These are phyloP conservation scores for Dendrobium officinale DNA, from an alignment of 106 monocot species.

Conservation along the genomic window DNA sequence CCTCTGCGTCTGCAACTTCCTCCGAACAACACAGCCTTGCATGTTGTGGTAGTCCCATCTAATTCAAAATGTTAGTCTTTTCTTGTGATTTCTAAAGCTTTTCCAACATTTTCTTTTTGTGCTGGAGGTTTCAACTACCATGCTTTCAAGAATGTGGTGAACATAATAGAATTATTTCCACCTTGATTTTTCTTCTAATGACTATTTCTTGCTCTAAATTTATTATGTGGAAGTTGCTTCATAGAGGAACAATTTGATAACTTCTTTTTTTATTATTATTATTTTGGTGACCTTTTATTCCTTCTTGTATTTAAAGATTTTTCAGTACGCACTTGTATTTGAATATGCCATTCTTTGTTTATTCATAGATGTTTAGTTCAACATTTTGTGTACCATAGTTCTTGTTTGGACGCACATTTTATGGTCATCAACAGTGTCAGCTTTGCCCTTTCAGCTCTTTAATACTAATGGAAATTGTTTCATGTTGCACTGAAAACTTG, in stretches of 20 bases:
- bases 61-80: slow-evolving; percentile 46
- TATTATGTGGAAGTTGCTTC: neutral
- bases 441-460: neutral
- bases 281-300: neutral
- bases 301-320: neutral
- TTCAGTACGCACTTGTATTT: neutral
- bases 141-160: neutral
- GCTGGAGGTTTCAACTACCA: neutral
- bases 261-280: neutral
- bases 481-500: neutral
- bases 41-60: slow-evolving; percentile 50
- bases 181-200: neutral
- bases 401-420: neutral
- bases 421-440: neutral
- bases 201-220: too few species aligned
- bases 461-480: neutral
- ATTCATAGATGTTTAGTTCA: neutral
- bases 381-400: neutral
- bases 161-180: neutral
- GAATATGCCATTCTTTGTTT: neutral
- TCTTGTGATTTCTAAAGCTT: neutral
- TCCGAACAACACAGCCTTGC: slow-evolving; percentile 56
- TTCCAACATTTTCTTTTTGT: neutral
- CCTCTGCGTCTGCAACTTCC: slow-evolving; percentile 67
- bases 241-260: neutral